Percentiles rank a stretch among this genome's conserved stretches.
Conservation (phyloP, 768 basidiomycete genomes). For the Tulasnella sp. region DNA sequence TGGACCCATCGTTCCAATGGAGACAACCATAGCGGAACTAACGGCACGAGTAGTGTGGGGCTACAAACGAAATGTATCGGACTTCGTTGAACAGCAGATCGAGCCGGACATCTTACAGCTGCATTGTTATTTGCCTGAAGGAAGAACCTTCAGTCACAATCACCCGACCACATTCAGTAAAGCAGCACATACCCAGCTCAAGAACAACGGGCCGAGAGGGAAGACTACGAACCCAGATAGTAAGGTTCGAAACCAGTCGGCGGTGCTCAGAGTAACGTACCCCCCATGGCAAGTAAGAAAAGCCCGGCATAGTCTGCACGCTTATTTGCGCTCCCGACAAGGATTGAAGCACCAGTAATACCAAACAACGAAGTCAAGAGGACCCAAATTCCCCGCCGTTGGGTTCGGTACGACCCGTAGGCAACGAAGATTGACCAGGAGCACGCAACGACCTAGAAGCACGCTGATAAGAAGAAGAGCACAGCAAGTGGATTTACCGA, state of each 20-base stretch:
- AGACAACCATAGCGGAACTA: conserved; percentile 18
- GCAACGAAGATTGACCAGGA: conserved; percentile 21
- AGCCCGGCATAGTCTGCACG: conserved; percentile 11
- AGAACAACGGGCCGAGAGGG: conserved; percentile 13
- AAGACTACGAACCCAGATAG: neutral
- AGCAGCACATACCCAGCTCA: conserved; percentile 9
- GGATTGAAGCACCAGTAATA: conserved; percentile 8
- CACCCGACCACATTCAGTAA: neutral
- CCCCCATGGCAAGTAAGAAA: conserved; percentile 15
- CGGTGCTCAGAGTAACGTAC: neutral
- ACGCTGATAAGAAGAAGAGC: neutral
- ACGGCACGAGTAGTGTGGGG: conserved; percentile 18
- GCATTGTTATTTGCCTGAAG: conserved; percentile 16
- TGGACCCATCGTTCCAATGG: conserved; percentile 14
- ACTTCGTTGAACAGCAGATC: neutral
- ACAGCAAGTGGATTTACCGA: neutral
- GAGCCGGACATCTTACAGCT: neutral
- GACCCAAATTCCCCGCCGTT: conserved; percentile 15
- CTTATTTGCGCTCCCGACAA: conserved; percentile 3
- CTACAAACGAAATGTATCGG: neutral
- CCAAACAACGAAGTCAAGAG: conserved; percentile 6
- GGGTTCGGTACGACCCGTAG: conserved; percentile 11
- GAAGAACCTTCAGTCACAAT: neutral
- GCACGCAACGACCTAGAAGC: conserved; percentile 10
- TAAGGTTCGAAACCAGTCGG: neutral